Evolutionary conservation across 2,329 filamentous ascomycete genomes (phyloP), one percentile per base, ranked within the genome.

Genomic region (Penicillium paneum): DNA sequence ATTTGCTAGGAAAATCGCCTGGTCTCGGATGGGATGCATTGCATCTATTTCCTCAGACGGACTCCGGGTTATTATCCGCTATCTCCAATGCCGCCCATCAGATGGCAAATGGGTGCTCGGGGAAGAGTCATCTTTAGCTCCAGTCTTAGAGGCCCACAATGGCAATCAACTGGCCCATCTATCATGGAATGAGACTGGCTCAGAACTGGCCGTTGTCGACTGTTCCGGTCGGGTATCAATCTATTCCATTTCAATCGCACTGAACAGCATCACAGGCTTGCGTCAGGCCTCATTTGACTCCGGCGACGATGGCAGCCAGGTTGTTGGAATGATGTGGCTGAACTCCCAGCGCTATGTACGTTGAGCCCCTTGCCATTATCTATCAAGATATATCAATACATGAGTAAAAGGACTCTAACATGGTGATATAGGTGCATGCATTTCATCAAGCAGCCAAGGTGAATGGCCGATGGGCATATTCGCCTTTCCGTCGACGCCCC

Each of bases 281-380:
- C 82, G 86, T 39, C 81, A 79, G 52, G 87, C 85, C 73, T 81
- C 86, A 24, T 72, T 78, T n/a, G 91, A 93, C 66, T 74, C 82
- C 2, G 78, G 86, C 49, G 88, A 91, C 64, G 90, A 96, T 68
- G 78, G 90, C 35, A 85, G 88, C 61, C 83, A 86, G 46, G 79
- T 96, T 5, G 90, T 95, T 7, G 94, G 93, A 3, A 83, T 91
- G 69, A 88, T 90, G 73, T 99, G 94, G 94, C 78, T 97, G 51
- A 78, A 76, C 51, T 78, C 80, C n/a, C 78, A 86, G 24, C 76
- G 81, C 28, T 78, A 81, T 24, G 74, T 75, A 58, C 56, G 68
- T 61, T 24, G 11, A 21, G 8, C 3, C 12, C 38, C 19, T 19
- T 15, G 24, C 12, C 26, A 12, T 49, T 44, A n/a, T n/a, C 41